These are phyloP conservation scores for Ammopiptanthus mongolicus DNA, from an alignment of 306 rosid genomes.

Conservation along the genomic window DNA sequence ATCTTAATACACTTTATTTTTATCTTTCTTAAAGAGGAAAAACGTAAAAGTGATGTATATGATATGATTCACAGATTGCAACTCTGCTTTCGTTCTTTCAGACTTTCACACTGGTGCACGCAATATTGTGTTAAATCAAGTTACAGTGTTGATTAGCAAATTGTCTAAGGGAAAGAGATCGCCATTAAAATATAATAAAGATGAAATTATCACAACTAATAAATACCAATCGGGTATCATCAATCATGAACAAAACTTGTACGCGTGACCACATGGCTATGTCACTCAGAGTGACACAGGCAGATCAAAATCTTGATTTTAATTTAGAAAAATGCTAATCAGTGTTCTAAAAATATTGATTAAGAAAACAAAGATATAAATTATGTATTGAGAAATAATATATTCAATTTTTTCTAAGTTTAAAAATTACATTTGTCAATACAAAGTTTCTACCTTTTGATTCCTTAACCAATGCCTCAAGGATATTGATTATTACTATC, in stretches of 20 bases:
- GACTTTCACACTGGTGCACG: neutral
- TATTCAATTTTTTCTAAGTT: too few relatives aligned
- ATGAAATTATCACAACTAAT: neutral
- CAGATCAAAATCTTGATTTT: neutral
- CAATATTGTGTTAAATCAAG: constrained; percentile 6
- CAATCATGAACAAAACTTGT: neutral
- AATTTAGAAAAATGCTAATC: too few relatives aligned
- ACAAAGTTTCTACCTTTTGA: too few relatives aligned
- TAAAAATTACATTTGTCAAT: too few relatives aligned
- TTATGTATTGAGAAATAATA: too few relatives aligned
- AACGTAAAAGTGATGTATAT: too few relatives aligned
- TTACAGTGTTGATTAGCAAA: neutral
- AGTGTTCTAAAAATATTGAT: too few relatives aligned
- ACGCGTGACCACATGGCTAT: neutral
- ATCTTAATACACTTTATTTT: neutral
- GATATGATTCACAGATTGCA: too few relatives aligned
- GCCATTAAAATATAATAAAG: neutral
- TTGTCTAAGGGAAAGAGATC: neutral
- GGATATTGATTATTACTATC: too few relatives aligned
- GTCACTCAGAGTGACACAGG: neutral
- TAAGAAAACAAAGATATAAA: too few relatives aligned
- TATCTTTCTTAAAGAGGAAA: neutral
- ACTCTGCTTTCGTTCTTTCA: neutral
- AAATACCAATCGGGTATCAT: neutral
- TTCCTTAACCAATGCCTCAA: too few relatives aligned